Percentiles rank a stretch among this genome's conserved stretches.
Evolutionary conservation across 345 rosid species (phyloP).

Genomic region (Ricinus communis): DNA sequence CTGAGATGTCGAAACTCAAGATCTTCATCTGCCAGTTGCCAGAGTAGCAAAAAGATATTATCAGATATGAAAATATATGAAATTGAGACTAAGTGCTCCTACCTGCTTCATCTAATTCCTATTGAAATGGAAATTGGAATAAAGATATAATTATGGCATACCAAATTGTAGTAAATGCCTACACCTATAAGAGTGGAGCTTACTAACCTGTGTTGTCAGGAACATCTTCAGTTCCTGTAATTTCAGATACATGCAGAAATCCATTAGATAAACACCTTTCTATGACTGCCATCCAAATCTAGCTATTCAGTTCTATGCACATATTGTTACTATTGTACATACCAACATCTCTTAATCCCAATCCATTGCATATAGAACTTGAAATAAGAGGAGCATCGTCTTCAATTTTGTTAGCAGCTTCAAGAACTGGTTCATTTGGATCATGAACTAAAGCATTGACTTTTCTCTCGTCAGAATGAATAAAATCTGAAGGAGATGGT

Average conservation of each 20-base stretch:
- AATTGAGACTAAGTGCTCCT: neutral
- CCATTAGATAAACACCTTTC: conserved; percentile 8
- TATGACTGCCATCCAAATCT: conserved; percentile 21
- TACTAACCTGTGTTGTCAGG: conserved; percentile 45
- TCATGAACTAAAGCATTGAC: conserved; percentile 33
- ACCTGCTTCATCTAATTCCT: neutral
- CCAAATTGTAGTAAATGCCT: neutral
- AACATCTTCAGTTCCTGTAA: conserved; percentile 44
- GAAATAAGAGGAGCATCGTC: conserved; percentile 52
- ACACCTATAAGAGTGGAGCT: conserved; percentile 7
- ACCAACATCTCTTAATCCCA: conserved; percentile 39
- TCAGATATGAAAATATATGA: neutral
- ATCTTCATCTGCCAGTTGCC: conserved; percentile 43
- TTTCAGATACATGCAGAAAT: conserved; percentile 14
- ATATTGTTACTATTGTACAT: conserved; percentile 27
- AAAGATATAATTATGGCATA: conserved; percentile 6
- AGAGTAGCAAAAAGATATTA: conserved; percentile 20
- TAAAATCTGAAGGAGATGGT: conserved; percentile 63
- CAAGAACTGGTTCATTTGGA: conserved; percentile 36
- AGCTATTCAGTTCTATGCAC: conserved; percentile 13
- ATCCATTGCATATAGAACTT: conserved; percentile 29
- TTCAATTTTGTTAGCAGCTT: conserved; percentile 41
- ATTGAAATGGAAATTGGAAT: neutral
- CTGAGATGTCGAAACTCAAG: conserved; percentile 41
- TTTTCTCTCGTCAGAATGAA: conserved; percentile 39